These are phyloP conservation scores for Pichia sp. DNA, from an alignment of 1,139 yeast genomes.

Conservation along the genomic window DNA sequence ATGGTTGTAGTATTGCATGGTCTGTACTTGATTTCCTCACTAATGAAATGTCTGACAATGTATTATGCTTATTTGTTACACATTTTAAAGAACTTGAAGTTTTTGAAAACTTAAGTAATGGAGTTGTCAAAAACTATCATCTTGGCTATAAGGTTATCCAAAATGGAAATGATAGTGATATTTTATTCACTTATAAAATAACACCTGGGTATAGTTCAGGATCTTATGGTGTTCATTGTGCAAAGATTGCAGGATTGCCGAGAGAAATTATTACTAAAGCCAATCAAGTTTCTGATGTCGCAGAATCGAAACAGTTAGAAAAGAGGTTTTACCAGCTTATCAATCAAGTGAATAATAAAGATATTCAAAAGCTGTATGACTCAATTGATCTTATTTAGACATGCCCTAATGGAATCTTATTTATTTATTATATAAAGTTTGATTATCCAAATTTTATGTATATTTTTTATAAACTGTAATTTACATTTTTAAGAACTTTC, in stretches of 20 bases:
- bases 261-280: conserved; percentile 46
- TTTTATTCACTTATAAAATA: conserved; percentile 57
- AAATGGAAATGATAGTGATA: conserved; percentile 20
- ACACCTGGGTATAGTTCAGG: conserved; percentile 54
- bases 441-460: neutral
- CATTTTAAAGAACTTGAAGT: conserved; percentile 74
- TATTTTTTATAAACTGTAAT: neutral
- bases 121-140: conserved; percentile 53
- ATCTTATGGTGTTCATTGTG: conserved; percentile 77
- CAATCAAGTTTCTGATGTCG: conserved; percentile 36
- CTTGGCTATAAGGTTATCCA: conserved; percentile 57
- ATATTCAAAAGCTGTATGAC: conserved; percentile 14
- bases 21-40: conserved; percentile 64
- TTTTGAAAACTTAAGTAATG: conserved; percentile 39
- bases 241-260: conserved; percentile 62
- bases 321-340: conserved; percentile 11
- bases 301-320: conserved; percentile 29
- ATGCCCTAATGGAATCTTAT: too few relatives aligned
- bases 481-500: conserved; percentile 26
- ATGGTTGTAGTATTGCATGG: conserved; percentile 84
- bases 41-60: conserved; percentile 32
- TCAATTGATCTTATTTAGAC: conserved; percentile 2
- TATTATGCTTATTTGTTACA: conserved; percentile 73
- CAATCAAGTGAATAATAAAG: neutral
- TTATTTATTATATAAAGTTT: neutral